Evolutionary conservation across 2,329 filamentous ascomycete genomes (phyloP).

Genomic region (Diaporthe nobilis): DNA sequence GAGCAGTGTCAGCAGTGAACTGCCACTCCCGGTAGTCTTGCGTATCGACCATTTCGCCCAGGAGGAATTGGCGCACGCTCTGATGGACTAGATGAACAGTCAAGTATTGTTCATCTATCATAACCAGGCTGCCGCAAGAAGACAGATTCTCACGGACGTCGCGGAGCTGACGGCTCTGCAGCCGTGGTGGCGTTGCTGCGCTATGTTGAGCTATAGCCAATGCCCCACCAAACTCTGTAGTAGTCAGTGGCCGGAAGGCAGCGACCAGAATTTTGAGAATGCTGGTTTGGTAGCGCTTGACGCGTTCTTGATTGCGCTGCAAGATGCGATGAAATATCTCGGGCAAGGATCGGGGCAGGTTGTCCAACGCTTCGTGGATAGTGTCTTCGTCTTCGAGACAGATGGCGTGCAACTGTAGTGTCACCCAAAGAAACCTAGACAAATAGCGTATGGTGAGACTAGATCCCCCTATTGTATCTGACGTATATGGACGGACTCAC

Average conservation of each 20-base stretch:
- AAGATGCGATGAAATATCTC: background rate
- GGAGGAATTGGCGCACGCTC: background rate
- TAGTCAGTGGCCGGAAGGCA: constrained; percentile 1
- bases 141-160: background rate
- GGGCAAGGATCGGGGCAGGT: background rate
- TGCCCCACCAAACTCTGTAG: background rate
- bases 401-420: constrained; percentile 5
- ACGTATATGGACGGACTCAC: background rate
- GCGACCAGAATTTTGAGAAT: background rate
- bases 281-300: background rate
- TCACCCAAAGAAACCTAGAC: constrained; percentile 2
- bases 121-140: constrained; percentile 14
- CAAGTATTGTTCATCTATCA: background rate
- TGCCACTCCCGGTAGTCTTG: constrained; percentile 1
- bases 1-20: background rate
- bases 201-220: background rate
- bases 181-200: background rate
- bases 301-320: background rate
- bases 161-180: no score
- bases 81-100: constrained; percentile 3
- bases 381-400: background rate
- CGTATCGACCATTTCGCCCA: background rate
- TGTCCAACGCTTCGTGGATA: background rate
- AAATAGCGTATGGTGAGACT: background rate
- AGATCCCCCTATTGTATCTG: no score